These are phyloP conservation scores for Lepiota venenata DNA, from an alignment of 768 basidiomycete genomes.

Conservation along the genomic window DNA sequence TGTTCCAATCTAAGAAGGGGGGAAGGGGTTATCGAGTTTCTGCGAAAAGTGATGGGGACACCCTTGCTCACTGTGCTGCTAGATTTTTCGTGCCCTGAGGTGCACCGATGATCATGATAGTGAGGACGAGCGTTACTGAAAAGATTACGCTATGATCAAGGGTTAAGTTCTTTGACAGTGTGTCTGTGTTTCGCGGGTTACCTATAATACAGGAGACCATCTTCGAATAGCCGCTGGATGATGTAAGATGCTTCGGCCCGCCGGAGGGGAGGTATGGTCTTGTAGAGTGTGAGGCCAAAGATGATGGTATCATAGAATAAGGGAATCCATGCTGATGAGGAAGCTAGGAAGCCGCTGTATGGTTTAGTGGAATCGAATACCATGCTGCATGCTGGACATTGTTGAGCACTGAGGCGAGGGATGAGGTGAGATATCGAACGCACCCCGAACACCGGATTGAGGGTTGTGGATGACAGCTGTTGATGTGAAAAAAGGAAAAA, in stretches of 20 bases:
- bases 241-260: slow-evolving; percentile 33
- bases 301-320: slow-evolving; percentile 45
- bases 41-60: slow-evolving; percentile 11
- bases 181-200: slow-evolving; percentile 14
- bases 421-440: not conserved
- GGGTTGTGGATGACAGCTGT: slow-evolving; percentile 41
- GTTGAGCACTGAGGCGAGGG: not conserved
- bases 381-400: slow-evolving; percentile 34
- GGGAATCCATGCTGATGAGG: slow-evolving; percentile 50
- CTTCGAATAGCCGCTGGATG: slow-evolving; percentile 38
- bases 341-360: slow-evolving; percentile 32
- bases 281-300: slow-evolving; percentile 34
- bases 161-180: not conserved
- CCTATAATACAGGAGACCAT: slow-evolving; percentile 47
- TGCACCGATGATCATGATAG: slow-evolving; percentile 42
- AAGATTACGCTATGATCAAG: slow-evolving; percentile 35
- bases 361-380: slow-evolving; percentile 30
- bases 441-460: slow-evolving; percentile 33
- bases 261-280: slow-evolving; percentile 33
- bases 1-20: slow-evolving; percentile 31
- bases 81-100: slow-evolving; percentile 45
- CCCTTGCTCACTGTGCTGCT: slow-evolving; percentile 38
- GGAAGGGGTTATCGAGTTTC: not conserved
- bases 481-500: not conserved
- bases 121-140: slow-evolving; percentile 38